Evolutionary conservation across 306 rosid genomes (phyloP).

Genomic region (Mucuna pruriens): DNA sequence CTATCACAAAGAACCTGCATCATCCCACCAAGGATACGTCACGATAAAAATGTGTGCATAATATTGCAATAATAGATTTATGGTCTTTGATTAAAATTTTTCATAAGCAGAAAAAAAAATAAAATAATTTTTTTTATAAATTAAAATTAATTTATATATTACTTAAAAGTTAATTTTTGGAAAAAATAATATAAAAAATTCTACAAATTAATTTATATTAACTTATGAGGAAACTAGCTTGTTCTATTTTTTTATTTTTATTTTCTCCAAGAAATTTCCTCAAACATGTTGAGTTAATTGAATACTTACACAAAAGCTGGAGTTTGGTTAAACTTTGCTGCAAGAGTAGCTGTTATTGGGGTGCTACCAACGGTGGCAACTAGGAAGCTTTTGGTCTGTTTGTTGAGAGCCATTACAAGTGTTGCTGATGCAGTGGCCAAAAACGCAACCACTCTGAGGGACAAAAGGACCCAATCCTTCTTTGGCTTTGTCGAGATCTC

Average conservation of each 20-base stretch:
- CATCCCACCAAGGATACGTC: neutral
- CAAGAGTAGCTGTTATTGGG: slow-evolving; percentile 52
- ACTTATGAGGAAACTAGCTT: no score
- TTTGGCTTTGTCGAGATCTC: slow-evolving; percentile 31
- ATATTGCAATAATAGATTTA: no score
- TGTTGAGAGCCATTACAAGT: slow-evolving; percentile 79
- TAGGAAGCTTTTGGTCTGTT: slow-evolving; percentile 64
- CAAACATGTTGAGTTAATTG: no score
- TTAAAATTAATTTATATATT: no score
- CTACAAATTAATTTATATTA: no score
- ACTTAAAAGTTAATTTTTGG: no score
- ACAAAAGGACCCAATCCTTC: slow-evolving; percentile 53
- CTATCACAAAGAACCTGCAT: slow-evolving; percentile 85
- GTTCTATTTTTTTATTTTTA: no score
- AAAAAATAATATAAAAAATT: no score
- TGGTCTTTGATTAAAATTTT: no score
- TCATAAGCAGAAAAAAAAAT: no score
- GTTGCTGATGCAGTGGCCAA: slow-evolving; percentile 79
- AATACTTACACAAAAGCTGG: slow-evolving; percentile 88
- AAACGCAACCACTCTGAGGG: slow-evolving; percentile 63
- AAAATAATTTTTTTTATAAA: no score
- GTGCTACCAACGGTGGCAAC: slow-evolving; percentile 74
- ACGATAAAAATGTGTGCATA: neutral
- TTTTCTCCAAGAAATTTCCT: no score
- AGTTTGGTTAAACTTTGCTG: slow-evolving; percentile 73